Conservation (phyloP, 345 rosid species). For the Euphorbia peplus region DNA sequence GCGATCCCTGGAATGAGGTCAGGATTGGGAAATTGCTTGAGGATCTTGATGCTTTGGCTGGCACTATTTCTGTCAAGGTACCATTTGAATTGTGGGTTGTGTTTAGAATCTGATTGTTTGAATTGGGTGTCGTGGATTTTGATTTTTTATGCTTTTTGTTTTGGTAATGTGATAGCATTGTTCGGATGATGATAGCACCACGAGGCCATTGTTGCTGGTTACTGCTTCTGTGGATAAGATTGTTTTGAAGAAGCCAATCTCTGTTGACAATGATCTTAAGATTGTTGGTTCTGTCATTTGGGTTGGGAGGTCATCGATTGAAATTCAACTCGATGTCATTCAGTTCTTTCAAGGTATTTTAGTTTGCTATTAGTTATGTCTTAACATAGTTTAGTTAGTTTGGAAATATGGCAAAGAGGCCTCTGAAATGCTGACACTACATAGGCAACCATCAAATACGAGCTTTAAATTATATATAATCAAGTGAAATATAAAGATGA, state of each 20-base stretch:
- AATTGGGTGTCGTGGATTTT: conserved; percentile 12
- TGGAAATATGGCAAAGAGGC: not conserved
- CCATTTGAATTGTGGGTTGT: too few species aligned
- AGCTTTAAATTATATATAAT: too few species aligned
- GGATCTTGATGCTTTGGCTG: conserved; percentile 91
- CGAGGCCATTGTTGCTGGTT: conserved; percentile 76
- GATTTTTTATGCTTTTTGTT: not conserved
- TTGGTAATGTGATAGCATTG: conserved; percentile 52
- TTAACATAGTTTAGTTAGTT: not conserved
- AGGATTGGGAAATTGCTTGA: conserved; percentile 81
- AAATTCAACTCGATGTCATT: conserved; percentile 74
- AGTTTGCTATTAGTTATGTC: not conserved
- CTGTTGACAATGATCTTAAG: conserved; percentile 62
- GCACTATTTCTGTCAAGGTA: conserved; percentile 89
- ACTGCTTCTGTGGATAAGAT: conserved; percentile 89
- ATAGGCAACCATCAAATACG: too few species aligned
- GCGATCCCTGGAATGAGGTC: conserved; percentile 94
- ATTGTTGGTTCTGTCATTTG: conserved; percentile 72
- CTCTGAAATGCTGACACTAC: too few species aligned
- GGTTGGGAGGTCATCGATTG: conserved; percentile 87
- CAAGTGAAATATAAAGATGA: too few species aligned
- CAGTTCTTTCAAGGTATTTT: conserved; percentile 42
- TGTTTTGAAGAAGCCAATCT: conserved; percentile 68
- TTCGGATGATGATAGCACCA: conserved; percentile 67
- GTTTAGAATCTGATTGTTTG: conserved; percentile 8